A percentile compares a stretch with the other conserved stretches of the same genome.
phyloP scores from a whole-genome alignment of 1,139 yeast species.

The Candida sp. region DNA sequence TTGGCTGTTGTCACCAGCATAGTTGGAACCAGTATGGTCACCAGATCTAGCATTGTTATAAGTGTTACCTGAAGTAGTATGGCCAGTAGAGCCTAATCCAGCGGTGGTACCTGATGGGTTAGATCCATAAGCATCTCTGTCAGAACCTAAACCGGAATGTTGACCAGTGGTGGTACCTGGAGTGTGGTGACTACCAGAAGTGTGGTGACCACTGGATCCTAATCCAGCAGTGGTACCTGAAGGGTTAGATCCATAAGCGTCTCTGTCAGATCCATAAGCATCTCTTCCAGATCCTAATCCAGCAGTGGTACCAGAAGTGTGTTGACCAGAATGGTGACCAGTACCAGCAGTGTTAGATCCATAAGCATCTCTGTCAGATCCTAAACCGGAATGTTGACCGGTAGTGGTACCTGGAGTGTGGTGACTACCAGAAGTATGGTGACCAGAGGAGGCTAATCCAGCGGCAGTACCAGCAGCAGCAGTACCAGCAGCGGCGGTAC shows the following conservation, averaged over 20 bases:
- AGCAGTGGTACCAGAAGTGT: neutral
- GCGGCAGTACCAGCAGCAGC: neutral
- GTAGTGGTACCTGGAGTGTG: neutral
- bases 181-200: slow-evolving; percentile 7
- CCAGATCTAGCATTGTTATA: neutral
- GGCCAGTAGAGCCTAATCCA: slow-evolving; percentile 1
- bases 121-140: slow-evolving; percentile 6
- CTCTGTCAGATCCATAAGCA: neutral
- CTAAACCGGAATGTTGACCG: neutral
- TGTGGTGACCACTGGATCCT: slow-evolving; percentile 1
- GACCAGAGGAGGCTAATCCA: neutral
- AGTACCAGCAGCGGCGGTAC: neutral
- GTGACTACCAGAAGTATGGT: neutral
- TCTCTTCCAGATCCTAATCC: neutral
- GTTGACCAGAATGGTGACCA: neutral
- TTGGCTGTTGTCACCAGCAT: slow-evolving; percentile 4
- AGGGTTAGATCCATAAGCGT: neutral
- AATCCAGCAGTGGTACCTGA: slow-evolving; percentile 2
- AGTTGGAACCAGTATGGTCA: slow-evolving; percentile 3
- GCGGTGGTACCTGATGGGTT: neutral
- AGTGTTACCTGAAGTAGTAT: slow-evolving; percentile 1
- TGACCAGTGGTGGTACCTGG: slow-evolving; percentile 8
- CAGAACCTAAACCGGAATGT: slow-evolving; percentile 5
- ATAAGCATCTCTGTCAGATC: neutral
- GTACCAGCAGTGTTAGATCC: slow-evolving; percentile 1